These are phyloP conservation scores for Penicillium italicum DNA, from an alignment of 2,329 filamentous ascomycete genomes.

Conservation along the genomic window DNA sequence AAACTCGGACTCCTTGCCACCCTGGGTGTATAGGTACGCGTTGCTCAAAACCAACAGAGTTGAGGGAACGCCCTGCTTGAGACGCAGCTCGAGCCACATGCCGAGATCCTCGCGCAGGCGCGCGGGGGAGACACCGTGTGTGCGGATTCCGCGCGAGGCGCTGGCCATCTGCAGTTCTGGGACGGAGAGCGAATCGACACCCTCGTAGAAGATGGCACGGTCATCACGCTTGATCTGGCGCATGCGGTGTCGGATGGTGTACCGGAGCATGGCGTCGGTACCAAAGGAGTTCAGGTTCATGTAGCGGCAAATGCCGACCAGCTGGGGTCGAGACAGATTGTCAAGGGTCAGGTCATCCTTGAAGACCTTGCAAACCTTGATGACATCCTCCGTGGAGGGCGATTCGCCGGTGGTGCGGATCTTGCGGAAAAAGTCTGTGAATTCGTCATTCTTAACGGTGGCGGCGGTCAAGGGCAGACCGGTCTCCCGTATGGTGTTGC, in stretches of 20 bases:
- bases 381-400: slow-evolving; percentile 84
- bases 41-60: slow-evolving; percentile 94
- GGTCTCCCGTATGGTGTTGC: slow-evolving; percentile 85
- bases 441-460: slow-evolving; percentile 88
- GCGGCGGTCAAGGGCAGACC: slow-evolving; percentile 80
- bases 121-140: slow-evolving; percentile 84
- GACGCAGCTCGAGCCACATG: slow-evolving; percentile 88
- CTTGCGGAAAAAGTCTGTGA: slow-evolving; percentile 96
- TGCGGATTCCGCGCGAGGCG: slow-evolving; percentile 85
- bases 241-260: slow-evolving; percentile 96
- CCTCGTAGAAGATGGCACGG: slow-evolving; percentile 87
- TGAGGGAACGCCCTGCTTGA: slow-evolving; percentile 92
- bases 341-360: slow-evolving; percentile 95
- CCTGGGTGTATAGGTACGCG: slow-evolving; percentile 86
- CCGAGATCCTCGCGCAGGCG: slow-evolving; percentile 84
- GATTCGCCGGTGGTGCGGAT: slow-evolving; percentile 85
- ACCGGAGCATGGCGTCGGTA: slow-evolving; percentile 95
- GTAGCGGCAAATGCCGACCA: slow-evolving; percentile 97
- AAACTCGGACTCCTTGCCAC: slow-evolving; percentile 74
- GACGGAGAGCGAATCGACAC: slow-evolving; percentile 89
- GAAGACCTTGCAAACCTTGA: slow-evolving; percentile 99
- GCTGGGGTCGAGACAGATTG: slow-evolving; percentile 90
- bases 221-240: slow-evolving; percentile 99
- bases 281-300: slow-evolving; percentile 97
- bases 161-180: slow-evolving; percentile 88